phyloP scores from a whole-genome alignment of 768 basidiomycete species.

The Leccinum olivaceopallidum region DNA sequence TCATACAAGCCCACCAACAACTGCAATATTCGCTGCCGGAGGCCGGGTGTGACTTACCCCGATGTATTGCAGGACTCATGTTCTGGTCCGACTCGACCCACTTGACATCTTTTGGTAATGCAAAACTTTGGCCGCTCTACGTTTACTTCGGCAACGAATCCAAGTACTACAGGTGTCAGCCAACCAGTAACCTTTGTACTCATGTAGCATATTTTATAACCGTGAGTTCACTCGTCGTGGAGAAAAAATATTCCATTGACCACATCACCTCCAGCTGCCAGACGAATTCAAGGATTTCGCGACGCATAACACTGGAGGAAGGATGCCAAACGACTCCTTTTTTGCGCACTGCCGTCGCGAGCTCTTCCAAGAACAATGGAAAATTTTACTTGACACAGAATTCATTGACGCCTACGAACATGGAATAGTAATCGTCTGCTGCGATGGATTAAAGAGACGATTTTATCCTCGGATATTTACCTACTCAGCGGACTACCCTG shows the following conservation, averaged over 20 bases:
- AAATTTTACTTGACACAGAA: not conserved
- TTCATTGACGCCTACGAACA: not conserved
- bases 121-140: not conserved
- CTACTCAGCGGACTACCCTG: not conserved
- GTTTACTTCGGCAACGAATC: not conserved
- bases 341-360: not conserved
- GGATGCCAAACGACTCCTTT: not conserved
- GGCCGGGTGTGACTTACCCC: not conserved
- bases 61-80: not conserved
- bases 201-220: not conserved
- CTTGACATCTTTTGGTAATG: not conserved
- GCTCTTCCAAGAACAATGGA: not conserved
- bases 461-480: not conserved
- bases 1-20: not conserved
- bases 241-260: not conserved
- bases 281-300: not conserved
- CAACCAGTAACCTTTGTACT: not conserved
- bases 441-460: not conserved
- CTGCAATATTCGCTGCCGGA: not conserved
- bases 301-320: not conserved
- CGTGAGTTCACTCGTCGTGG: not conserved
- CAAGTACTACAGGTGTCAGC: not conserved
- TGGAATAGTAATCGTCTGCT: not conserved
- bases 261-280: not conserved
- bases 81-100: not conserved